Evolutionary conservation across 208 protist genomes (phyloP).

Genomic region (Histomonas meleagridis): DNA sequence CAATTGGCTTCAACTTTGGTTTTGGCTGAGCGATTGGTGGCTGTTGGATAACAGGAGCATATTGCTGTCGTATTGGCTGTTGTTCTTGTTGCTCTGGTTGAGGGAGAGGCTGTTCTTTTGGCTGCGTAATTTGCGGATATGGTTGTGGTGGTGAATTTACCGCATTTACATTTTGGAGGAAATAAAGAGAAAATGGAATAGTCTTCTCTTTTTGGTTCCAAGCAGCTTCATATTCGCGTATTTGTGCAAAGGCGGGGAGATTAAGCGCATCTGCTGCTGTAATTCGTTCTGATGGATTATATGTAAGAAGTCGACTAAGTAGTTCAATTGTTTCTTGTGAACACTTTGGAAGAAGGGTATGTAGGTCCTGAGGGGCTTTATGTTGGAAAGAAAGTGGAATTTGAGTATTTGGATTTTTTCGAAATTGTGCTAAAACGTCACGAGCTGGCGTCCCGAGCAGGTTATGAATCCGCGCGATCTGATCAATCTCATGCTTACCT

Average conservation of each 20-base stretch:
- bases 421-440: neutral
- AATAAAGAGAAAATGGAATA: neutral
- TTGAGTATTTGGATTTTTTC: slow-evolving; percentile 28
- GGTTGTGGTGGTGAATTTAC: neutral
- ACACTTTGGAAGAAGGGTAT: neutral
- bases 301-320: neutral
- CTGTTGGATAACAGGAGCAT: too few relatives aligned
- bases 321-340: neutral
- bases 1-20: too few relatives aligned
- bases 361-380: neutral
- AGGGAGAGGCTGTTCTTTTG: too few relatives aligned
- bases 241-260: neutral
- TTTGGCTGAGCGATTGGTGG: too few relatives aligned
- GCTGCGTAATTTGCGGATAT: too few relatives aligned
- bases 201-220: neutral
- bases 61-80: too few relatives aligned
- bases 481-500: slow-evolving; percentile 11
- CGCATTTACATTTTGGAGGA: neutral
- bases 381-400: neutral
- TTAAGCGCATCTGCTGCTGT: neutral
- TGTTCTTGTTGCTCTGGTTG: too few relatives aligned
- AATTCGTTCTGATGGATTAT: slow-evolving; percentile 13
- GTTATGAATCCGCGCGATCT: neutral
- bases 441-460: neutral
- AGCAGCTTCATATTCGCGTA: neutral